These are phyloP conservation scores for Candida rishiriensis DNA, from an alignment of 805 yeast species.

Conservation along the genomic window DNA sequence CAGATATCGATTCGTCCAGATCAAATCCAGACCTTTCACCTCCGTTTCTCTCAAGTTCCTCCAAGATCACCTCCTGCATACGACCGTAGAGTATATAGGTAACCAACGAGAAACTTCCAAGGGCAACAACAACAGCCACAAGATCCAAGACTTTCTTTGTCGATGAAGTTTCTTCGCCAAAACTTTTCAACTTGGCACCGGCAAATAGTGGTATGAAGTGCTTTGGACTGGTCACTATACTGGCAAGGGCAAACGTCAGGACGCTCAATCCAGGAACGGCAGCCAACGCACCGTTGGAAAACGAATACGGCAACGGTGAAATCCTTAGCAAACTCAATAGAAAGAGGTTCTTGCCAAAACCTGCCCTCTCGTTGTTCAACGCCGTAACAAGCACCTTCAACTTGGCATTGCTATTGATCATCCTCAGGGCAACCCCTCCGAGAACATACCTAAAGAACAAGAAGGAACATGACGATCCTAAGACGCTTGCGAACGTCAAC, in stretches of 20 bases:
- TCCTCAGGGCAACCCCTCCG: slow-evolving; percentile 48
- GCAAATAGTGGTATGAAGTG: slow-evolving; percentile 69
- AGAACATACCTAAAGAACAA: slow-evolving; percentile 58
- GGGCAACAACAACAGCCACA: slow-evolving; percentile 55
- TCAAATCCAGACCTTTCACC: too few relatives aligned
- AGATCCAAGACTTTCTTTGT: slow-evolving; percentile 57
- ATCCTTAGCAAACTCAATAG: slow-evolving; percentile 69
- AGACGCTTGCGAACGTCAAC: slow-evolving; percentile 60
- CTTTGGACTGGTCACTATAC: slow-evolving; percentile 77
- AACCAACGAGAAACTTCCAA: slow-evolving; percentile 48
- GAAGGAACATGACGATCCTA: slow-evolving; percentile 77
- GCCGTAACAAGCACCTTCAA: slow-evolving; percentile 74
- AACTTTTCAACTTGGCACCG: slow-evolving; percentile 66
- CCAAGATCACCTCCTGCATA: slow-evolving; percentile 34
- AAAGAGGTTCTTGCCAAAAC: slow-evolving; percentile 51
- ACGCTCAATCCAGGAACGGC: slow-evolving; percentile 74
- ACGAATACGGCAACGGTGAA: slow-evolving; percentile 90
- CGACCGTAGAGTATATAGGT: slow-evolving; percentile 65
- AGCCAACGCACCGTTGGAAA: slow-evolving; percentile 89
- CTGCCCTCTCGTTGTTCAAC: slow-evolving; percentile 45
- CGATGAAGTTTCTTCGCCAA: slow-evolving; percentile 51
- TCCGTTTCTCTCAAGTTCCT: background rate
- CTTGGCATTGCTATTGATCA: slow-evolving; percentile 58
- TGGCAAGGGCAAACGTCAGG: slow-evolving; percentile 62
- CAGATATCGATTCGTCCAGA: too few relatives aligned